These are phyloP conservation scores for Entamoeba histolytica DNA, from an alignment of 208 protist species.

Conservation along the genomic window DNA sequence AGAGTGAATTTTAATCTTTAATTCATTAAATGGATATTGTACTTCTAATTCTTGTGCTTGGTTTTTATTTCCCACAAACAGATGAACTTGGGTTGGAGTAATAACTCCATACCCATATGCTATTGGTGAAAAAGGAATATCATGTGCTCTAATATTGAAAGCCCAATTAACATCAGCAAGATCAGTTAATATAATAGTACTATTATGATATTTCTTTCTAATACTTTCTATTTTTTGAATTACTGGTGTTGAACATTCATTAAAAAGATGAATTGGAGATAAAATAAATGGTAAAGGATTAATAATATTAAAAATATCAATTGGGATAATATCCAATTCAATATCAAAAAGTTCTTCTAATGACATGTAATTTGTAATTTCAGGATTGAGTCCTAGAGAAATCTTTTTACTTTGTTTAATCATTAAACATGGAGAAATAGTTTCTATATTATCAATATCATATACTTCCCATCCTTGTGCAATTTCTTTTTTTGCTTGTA, in stretches of 20 bases:
- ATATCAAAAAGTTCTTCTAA: not conserved
- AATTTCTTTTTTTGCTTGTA: not conserved
- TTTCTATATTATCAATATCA: not conserved
- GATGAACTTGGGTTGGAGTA: not conserved
- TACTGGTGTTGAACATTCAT: not conserved
- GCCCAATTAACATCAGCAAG: not conserved
- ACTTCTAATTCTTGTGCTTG: not conserved
- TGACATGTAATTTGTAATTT: not conserved
- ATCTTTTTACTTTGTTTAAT: not conserved
- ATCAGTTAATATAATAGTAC: not conserved
- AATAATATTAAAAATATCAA: not conserved
- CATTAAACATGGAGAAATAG: not conserved
- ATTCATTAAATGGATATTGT: not conserved
- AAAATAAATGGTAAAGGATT: not conserved
- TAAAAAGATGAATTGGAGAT: not conserved
- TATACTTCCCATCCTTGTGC: not conserved
- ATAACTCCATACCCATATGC: not conserved
- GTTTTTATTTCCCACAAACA: not conserved
- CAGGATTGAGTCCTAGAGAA: not conserved
- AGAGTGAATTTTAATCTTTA: not conserved
- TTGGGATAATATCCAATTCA: not conserved
- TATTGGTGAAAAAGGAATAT: not conserved
- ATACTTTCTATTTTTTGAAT: not conserved
- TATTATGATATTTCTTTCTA: not conserved
- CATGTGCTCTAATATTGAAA: not conserved